Evolutionary conservation across 2,329 filamentous ascomycete genomes (phyloP), one percentile per base, ranked within the genome.

Genomic region (Alternaria metachromatica): DNA sequence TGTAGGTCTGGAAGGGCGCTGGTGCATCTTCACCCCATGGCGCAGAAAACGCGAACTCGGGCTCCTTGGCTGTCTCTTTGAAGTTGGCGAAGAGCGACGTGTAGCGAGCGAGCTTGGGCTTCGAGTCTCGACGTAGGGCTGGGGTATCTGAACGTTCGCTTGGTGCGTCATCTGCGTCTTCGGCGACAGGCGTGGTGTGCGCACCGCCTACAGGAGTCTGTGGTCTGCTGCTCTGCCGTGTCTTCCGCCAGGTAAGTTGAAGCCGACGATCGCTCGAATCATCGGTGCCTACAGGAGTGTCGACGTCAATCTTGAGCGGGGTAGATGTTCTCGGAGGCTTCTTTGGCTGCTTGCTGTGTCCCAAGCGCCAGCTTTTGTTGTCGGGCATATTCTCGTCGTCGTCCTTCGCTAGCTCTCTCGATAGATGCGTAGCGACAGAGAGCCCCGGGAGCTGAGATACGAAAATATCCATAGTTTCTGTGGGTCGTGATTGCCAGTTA

Each of bases 81-180:
- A 75, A 58, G 30, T 63, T 58, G 41, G 64, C 56, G 43, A 80
- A 78, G 11, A 76, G 70, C 6, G 80, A 80, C 13, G 82, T 78
- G 70, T 82, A 82, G 5, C 77, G 77, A 18, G 75, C 72, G 18
- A 82, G 67, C 57, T 81, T 82, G 6, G 82, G 81, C 60, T 75
- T 80, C n/a, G 80, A 65, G 10, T 76, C 63, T 50, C 66, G 72
- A 26, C 66, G 80, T 13, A 79, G 74, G 12, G 75, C 72, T 7
- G 75, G 64, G 2, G 68, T 61, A 26, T 73, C 71, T 21, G 73
- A 74, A 12, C 73, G 73, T 51, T 82, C 80, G 41, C 68, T 73
- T 7, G 63, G 67, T 30, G 58, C 51, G 25, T 77, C 75, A 11
- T 76, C 70, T 4, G 33, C 50, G 13, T 78, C 69, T 7, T 79